A percentile compares a stretch with the other conserved stretches of the same genome.
These are phyloP conservation scores for Pleurotus giganteus DNA, from an alignment of 768 basidiomycete genomes.

Conservation along the genomic window DNA sequence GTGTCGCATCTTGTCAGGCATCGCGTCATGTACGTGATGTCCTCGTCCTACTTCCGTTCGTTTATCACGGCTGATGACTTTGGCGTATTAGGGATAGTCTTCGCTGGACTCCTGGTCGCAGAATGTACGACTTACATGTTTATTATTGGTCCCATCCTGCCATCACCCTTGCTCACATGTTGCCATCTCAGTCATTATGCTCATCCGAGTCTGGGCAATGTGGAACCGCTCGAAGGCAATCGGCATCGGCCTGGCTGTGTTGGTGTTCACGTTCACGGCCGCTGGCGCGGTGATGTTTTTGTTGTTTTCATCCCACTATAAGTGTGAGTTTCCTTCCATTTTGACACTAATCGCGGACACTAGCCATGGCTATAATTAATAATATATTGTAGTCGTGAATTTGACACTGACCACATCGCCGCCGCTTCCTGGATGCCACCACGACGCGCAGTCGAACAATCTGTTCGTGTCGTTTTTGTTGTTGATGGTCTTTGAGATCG, in stretches of 20 bases:
- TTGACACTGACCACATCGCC: neutral
- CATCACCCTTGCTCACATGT: neutral
- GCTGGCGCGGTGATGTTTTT: neutral
- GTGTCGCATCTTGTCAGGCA: too few species aligned
- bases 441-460: neutral
- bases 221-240: neutral
- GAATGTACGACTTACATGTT: too few species aligned
- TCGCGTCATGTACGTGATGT: too few species aligned
- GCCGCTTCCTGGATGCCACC: neutral
- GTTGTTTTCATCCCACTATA: neutral
- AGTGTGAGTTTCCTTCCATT: neutral
- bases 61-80: too few species aligned
- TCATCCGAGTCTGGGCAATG: neutral
- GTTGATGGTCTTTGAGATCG: neutral
- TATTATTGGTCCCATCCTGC: too few species aligned
- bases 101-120: too few species aligned
- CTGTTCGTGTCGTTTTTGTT: neutral
- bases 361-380: too few species aligned
- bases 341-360: neutral
- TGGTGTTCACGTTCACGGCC: neutral
- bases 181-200: neutral
- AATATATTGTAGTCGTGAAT: neutral
- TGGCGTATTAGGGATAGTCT: too few species aligned
- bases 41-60: too few species aligned
- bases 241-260: neutral